Evolutionary conservation across 257 asterid genomes (phyloP), one percentile per base, ranked within the genome.

Genomic region (Solanum megistacrolobum): DNA sequence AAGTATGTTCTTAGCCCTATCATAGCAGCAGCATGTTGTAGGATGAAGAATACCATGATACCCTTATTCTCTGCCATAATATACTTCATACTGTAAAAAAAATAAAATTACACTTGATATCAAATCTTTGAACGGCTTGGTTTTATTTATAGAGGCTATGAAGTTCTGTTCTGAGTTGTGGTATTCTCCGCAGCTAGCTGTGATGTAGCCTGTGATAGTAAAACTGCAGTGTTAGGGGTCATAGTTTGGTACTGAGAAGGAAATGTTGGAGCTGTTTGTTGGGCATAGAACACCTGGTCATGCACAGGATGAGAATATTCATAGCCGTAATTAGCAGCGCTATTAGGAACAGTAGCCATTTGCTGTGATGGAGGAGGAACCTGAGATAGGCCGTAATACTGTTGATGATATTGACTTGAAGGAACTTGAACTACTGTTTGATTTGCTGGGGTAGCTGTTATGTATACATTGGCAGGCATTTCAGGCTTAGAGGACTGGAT

Each of bases 231-330:
- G 39, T 92, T 93, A 2, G 96, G 94, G 60, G 92, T 92, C 89
- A 94, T 93, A 32, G 96, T 93, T 86, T 95, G 95, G 90, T 94
- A 95, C 72, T 91, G 98, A 81, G 96, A 86, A 14, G 93, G 93
- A 23, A 88, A 88, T 25, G 92, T 72, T 18, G 92, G 85, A 52
- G 90, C 89, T 79, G 88, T 73, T 68, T 90, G 92, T 52, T 92
- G 95, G 83, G 88, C 89, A 90, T 93, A 94, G 86, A 90, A 92
- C 34, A 91, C 89, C 68, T 93, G 97, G 36, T 92, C 96, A 38
- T 92, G 94, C 69, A 90, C 29, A 25, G 91, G 91, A 68, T 92
- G 93, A 58, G 93, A 75, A 87, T 91, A 94, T 12, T 94, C 96
- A 83, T 89, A 92, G 16, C 94, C 92, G 41, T 89, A 92, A 89